phyloP scores from a whole-genome alignment of 139 green algal species.

The Volvox africanus region DNA sequence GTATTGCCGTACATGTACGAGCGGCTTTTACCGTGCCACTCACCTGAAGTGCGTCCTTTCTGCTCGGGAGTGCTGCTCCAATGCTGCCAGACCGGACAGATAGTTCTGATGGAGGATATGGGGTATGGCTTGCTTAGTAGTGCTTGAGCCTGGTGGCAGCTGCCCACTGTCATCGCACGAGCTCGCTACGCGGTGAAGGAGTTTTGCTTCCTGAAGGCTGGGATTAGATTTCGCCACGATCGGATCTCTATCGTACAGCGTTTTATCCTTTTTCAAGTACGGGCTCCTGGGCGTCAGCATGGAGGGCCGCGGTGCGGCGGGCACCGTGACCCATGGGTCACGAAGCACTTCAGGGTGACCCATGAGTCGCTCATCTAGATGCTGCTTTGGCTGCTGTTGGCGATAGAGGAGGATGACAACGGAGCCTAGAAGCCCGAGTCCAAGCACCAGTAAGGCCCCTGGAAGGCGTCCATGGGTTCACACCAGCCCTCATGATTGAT shows the following conservation, averaged over 20 bases:
- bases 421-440: neutral
- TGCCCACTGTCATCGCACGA: too few relatives aligned
- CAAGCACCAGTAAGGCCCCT: constrained; percentile 6
- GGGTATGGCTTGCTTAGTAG: neutral
- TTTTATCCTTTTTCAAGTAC: too few relatives aligned
- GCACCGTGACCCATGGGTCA: neutral
- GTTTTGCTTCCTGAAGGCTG: too few relatives aligned
- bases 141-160: too few relatives aligned
- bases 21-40: neutral
- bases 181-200: too few relatives aligned
- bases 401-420: neutral
- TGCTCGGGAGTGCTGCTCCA: neutral
- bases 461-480: neutral
- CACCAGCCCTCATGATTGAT: too few relatives aligned
- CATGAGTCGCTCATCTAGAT: neutral
- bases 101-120: constrained; percentile 50
- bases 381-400: neutral
- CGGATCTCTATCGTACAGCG: too few relatives aligned
- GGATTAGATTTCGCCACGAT: too few relatives aligned
- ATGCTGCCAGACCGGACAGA: constrained; percentile 40
- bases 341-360: neutral
- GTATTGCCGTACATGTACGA: too few relatives aligned
- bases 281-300: too few relatives aligned
- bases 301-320: too few relatives aligned
- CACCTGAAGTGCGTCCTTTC: constrained; percentile 34